These are phyloP conservation scores for Dissophora globulifera DNA, from an alignment of 192 early-diverging fungal species.

Conservation along the genomic window DNA sequence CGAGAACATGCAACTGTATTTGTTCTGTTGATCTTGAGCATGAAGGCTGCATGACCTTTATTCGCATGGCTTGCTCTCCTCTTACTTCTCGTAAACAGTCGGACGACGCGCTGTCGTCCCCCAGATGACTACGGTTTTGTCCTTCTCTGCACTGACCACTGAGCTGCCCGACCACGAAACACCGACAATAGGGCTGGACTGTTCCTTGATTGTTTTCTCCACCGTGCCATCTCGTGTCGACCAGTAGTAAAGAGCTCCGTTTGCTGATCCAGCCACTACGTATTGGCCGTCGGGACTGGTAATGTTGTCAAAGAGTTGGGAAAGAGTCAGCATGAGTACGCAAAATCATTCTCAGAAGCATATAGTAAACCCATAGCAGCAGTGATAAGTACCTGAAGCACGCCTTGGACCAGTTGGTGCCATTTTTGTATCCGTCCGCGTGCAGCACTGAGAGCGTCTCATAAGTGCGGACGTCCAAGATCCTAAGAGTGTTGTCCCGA, in stretches of 20 bases:
- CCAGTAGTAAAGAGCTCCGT: conserved; percentile 88
- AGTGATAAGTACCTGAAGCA: conserved; percentile 75
- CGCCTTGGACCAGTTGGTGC: conserved; percentile 90
- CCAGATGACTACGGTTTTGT: conserved; percentile 70
- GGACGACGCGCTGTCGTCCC: conserved; percentile 44
- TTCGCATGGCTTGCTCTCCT: no score
- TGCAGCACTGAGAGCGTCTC: conserved; percentile 73
- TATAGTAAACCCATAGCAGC: no score
- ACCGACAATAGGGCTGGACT: conserved; percentile 78
- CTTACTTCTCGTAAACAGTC: conserved; percentile 42
- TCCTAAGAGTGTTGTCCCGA: conserved; percentile 89
- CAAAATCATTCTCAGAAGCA: no score
- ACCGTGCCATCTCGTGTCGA: conserved; percentile 71
- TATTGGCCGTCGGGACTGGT: conserved; percentile 87
- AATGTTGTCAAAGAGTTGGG: no score
- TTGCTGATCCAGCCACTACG: conserved; percentile 83
- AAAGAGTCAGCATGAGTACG: no score
- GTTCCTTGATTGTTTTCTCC: conserved; percentile 74
- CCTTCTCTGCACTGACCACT: conserved; percentile 79
- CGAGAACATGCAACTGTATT: no score
- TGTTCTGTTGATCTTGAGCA: no score
- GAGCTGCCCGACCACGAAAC: conserved; percentile 72
- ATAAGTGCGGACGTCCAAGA: conserved; percentile 85
- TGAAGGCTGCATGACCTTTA: no score
- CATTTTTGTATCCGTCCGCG: conserved; percentile 82